phyloP scores from a whole-genome alignment of 345 rosid genomes.

The Populus pruinosa region DNA sequence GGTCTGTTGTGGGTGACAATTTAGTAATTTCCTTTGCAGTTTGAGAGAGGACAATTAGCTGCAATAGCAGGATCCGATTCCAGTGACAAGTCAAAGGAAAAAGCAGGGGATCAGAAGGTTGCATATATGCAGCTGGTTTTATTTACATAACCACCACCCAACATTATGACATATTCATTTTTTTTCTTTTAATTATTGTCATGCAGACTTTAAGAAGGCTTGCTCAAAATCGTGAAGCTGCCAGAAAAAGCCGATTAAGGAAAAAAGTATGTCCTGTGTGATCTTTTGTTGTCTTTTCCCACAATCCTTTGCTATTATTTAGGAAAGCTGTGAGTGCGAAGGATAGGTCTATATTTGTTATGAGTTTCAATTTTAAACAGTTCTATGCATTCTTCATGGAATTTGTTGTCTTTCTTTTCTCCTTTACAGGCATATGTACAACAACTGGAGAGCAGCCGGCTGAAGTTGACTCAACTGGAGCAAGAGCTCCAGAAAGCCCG shows the following conservation, averaged over 20 bases:
- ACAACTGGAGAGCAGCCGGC: constrained; percentile 87
- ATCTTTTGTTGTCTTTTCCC: not conserved
- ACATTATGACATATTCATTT: not conserved
- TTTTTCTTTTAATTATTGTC: constrained; percentile 10
- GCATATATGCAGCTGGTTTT: not conserved
- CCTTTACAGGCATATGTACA: constrained; percentile 78
- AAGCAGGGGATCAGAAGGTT: constrained; percentile 79
- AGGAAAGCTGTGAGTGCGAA: not conserved
- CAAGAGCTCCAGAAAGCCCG: constrained; percentile 96
- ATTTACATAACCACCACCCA: not conserved
- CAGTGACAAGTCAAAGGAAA: constrained; percentile 89
- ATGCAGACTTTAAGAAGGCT: constrained; percentile 83
- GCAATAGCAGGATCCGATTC: constrained; percentile 65
- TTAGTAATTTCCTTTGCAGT: constrained; percentile 43
- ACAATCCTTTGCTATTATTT: not conserved
- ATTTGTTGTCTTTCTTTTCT: constrained; percentile 4
- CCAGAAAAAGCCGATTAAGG: constrained; percentile 91
- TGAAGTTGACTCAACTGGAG: constrained; percentile 83
- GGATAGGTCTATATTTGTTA: not conserved
- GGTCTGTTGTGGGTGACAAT: constrained; percentile 7
- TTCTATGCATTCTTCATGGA: not conserved
- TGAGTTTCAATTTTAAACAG: not conserved
- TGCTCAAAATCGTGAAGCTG: constrained; percentile 99
- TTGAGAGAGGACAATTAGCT: constrained; percentile 51
- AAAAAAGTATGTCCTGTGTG: constrained; percentile 56